These are phyloP conservation scores for Glycine latifolia DNA, from an alignment of 306 rosid genomes.

Conservation along the genomic window DNA sequence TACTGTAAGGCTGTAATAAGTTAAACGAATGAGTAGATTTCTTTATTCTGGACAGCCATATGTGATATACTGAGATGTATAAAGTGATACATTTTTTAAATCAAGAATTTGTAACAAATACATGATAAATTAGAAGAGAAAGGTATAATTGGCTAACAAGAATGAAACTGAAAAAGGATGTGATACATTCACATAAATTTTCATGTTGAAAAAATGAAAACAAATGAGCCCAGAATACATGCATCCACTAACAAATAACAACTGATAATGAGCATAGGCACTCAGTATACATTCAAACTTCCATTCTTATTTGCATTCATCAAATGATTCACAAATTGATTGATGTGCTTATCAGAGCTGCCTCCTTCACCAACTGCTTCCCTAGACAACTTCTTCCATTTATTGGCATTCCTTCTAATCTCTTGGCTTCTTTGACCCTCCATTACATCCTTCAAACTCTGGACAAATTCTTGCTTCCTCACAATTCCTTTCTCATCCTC, in stretches of 20 bases:
- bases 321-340: constrained; percentile 58
- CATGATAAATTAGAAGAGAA: not conserved
- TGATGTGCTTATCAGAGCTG: constrained; percentile 52
- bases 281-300: constrained; percentile 19
- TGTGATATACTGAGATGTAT: no score
- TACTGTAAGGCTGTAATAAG: not conserved
- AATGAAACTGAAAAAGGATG: not conserved
- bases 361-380: constrained; percentile 62
- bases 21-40: not conserved
- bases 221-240: not conserved
- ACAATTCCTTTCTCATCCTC: constrained; percentile 65
- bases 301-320: constrained; percentile 34
- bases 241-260: not conserved
- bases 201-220: not conserved
- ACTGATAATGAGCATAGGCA: not conserved
- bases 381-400: constrained; percentile 61
- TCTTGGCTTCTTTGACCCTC: constrained; percentile 57
- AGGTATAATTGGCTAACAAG: not conserved
- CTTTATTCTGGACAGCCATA: not conserved
- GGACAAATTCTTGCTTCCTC: constrained; percentile 57
- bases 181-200: not conserved
- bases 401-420: constrained; percentile 51
- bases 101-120: not conserved
- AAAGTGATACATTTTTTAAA: not conserved
- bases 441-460: constrained; percentile 62